Percentiles rank a stretch among this genome's conserved stretches.
Evolutionary conservation across 176 grass and related monocot genomes (phyloP).

Genomic region (Carex cristatella): DNA sequence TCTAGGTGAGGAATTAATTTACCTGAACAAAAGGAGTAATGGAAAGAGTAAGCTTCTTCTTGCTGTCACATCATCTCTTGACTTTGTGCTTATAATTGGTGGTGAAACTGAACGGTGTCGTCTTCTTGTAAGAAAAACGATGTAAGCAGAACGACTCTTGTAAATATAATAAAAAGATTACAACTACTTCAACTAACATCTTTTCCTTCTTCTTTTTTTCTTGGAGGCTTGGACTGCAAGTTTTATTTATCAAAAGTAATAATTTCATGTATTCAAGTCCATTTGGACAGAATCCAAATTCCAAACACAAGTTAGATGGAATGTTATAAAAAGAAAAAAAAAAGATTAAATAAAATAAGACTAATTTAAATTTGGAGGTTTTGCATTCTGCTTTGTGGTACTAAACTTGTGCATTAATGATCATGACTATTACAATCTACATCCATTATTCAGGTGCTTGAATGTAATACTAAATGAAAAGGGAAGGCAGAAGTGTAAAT

Average conservation of each 20-base stretch:
- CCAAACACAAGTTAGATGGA: not conserved
- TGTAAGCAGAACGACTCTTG: not conserved
- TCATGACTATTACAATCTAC: not conserved
- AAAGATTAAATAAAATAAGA: not conserved
- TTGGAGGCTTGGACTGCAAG: not conserved
- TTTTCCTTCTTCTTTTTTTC: not conserved
- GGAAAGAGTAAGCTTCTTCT: too few relatives aligned
- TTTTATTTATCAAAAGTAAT: not conserved
- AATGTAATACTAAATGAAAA: not conserved
- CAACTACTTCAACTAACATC: not conserved
- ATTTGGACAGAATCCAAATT: not conserved
- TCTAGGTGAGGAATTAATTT: too few relatives aligned
- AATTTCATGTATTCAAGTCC: not conserved
- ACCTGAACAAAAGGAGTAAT: too few relatives aligned
- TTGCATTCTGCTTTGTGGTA: not conserved
- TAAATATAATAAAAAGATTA: not conserved
- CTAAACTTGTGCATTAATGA: not conserved
- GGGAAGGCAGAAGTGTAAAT: not conserved
- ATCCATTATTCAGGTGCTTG: not conserved
- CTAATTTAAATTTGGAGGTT: too few relatives aligned
- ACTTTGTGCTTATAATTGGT: too few relatives aligned
- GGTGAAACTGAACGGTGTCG: too few relatives aligned
- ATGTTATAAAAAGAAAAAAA: not conserved
- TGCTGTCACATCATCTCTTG: too few relatives aligned
- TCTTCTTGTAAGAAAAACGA: too few relatives aligned